Conservation (phyloP, 2,329 filamentous ascomycete species). For the Cadophora sp. region DNA sequence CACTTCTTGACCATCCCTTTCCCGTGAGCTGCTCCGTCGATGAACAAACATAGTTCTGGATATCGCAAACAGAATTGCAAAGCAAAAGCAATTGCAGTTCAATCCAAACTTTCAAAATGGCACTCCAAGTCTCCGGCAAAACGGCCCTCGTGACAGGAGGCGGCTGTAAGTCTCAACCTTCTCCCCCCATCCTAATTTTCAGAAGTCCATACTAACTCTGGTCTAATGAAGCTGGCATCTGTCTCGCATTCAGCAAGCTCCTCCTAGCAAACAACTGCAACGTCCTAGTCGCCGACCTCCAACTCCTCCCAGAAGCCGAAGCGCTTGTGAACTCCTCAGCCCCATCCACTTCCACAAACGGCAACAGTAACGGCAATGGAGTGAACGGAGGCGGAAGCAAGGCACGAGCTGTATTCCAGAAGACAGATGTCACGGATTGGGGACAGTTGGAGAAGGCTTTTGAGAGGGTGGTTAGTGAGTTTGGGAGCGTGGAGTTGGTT, state of each 20-base stretch:
- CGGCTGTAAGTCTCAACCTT: constrained; percentile 22
- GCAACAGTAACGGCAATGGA: background rate
- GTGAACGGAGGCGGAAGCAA: background rate
- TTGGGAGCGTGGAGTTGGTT: constrained; percentile 46
- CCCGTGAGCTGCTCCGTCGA: background rate
- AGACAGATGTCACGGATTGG: constrained; percentile 54
- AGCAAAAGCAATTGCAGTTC: background rate
- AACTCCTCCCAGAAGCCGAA: constrained; percentile 45
- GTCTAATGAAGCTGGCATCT: constrained; percentile 48
- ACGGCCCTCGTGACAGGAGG: constrained; percentile 38
- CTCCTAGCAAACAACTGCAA: constrained; percentile 51
- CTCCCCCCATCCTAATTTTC: background rate
- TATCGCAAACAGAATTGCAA: background rate
- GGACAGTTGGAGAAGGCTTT: constrained; percentile 47
- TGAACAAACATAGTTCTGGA: background rate
- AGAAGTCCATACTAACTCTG: background rate
- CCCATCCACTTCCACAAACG: background rate
- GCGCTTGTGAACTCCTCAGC: constrained; percentile 44
- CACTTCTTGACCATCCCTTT: no score
- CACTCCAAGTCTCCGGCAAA: constrained; percentile 31
- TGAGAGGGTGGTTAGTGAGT: constrained; percentile 43
- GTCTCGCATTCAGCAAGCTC: constrained; percentile 50
- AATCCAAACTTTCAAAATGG: constrained; percentile 23
- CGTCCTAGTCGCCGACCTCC: constrained; percentile 52
- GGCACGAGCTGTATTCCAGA: constrained; percentile 48